Conservation (phyloP, 2,329 filamentous ascomycete species). For the Pseudocercospora vitis region DNA sequence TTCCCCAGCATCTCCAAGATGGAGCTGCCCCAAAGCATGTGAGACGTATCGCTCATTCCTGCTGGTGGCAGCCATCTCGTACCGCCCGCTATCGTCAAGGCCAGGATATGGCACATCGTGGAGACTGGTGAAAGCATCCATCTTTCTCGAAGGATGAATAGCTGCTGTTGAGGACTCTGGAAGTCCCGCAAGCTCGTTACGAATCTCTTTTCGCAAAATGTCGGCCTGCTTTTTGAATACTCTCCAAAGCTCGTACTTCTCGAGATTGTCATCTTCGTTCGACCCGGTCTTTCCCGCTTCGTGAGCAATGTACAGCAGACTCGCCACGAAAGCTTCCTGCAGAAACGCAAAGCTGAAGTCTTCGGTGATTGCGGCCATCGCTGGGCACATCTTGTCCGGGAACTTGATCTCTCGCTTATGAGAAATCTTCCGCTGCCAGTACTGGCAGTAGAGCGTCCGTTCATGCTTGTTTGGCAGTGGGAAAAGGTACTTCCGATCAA, state of each 20-base stretch:
- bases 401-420: slow-evolving; percentile 60
- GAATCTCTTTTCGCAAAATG: slow-evolving; percentile 61
- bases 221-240: slow-evolving; percentile 64
- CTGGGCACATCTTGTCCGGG: slow-evolving; percentile 55
- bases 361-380: slow-evolving; percentile 61
- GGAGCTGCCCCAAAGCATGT: background rate
- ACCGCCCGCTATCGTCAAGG: background rate
- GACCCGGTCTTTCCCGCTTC: slow-evolving; percentile 35
- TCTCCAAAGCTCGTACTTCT: slow-evolving; percentile 57
- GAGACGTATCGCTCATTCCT: background rate
- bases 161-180: background rate
- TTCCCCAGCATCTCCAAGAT: background rate
- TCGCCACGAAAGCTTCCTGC: slow-evolving; percentile 67
- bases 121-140: background rate
- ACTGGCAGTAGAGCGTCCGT: slow-evolving; percentile 60
- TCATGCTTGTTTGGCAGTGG: slow-evolving; percentile 52
- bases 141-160: background rate
- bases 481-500: slow-evolving; percentile 67
- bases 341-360: slow-evolving; percentile 69
- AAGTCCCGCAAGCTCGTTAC: background rate
- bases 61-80: background rate
- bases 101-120: background rate
- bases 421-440: slow-evolving; percentile 61
- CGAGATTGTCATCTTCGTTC: slow-evolving; percentile 41
- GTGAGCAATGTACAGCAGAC: slow-evolving; percentile 58